These are phyloP conservation scores for Rubia yunnanensis DNA, from an alignment of 257 asterid species.

Conservation along the genomic window DNA sequence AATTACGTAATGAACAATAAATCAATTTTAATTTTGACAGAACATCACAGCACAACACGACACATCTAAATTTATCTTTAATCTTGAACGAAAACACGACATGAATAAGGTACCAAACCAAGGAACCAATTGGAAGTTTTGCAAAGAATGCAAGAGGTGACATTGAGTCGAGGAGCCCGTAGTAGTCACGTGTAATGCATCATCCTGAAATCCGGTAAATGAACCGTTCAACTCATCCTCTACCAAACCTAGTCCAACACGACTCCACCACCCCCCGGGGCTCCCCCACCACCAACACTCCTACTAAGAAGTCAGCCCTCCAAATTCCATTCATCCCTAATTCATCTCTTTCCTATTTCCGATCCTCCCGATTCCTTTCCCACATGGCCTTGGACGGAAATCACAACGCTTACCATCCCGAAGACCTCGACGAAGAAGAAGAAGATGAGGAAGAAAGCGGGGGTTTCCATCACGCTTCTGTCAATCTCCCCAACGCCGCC, in stretches of 20 bases:
- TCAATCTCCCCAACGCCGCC: conserved; percentile 14
- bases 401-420: conserved; percentile 21
- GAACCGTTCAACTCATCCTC: conserved; percentile 11
- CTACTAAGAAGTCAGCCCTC: conserved; percentile 1
- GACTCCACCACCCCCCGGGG: conserved; percentile 3
- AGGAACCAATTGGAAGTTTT: no score
- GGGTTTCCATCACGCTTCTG: conserved; percentile 16
- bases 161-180: not conserved
- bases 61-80: no score
- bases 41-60: no score
- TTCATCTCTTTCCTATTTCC: not conserved
- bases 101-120: no score
- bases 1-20: no score
- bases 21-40: no score
- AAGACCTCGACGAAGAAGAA: conserved; percentile 26
- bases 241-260: conserved; percentile 9
- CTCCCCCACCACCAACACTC: not conserved
- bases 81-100: no score
- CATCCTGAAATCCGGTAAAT: conserved; percentile 7
- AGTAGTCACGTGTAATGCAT: conserved; percentile 10
- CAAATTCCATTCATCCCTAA: not conserved
- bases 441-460: conserved; percentile 22
- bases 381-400: conserved; percentile 21
- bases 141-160: not conserved
- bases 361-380: not conserved